Evolutionary conservation across 129 eudicot genomes (phyloP), one percentile per base, ranked within the genome.

Genomic region (Daucus carota): DNA sequence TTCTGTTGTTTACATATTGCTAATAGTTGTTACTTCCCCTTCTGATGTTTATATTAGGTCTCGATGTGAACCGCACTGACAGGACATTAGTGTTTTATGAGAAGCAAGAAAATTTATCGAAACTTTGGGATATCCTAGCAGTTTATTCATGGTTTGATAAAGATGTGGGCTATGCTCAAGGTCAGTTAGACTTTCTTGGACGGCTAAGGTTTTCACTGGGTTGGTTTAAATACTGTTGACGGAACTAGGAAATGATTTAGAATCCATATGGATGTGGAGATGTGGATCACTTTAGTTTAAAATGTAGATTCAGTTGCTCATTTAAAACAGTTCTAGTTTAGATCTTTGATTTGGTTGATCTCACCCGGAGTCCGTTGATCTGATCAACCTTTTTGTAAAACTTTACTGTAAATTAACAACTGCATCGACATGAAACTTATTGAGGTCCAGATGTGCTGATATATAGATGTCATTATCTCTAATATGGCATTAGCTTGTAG

Each of bases 161-260:
- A 83, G 99, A 94, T 74, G 90, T 94, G 72, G 97, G 97, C 71
- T 94, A 94, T 80, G 88, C 97, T 78, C 99, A 94, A 94, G 99
- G 98, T 94, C 41, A 68, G 90, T 80, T 34, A 10, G 17, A 54
- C 29, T 76, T 75, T 36, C 68, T 13, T 76, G 70, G 17, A 41
- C 50, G 71, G 8, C 45, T 72, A 1, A 54, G 50, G 31, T 48
- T 42, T n/a, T 62, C 40, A n/a, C 17, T 63, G 69, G 38, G 36
- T 28, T 62, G 18, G 33, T 62, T 62, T 14, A 11, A 60, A 62
- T 62, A 62, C 13, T 62, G 36, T 29, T 28, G 4, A 22, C 26
- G 22, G 24, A 52, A 52, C 22, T 52, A 8, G 28, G 62, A 52
- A 52, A 22, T 54, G 63, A 54, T n/a, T 22, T 52, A 1, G 28